Evolutionary conservation across 2,329 filamentous ascomycete species (phyloP).

Genomic region (Blumeria graminis): DNA sequence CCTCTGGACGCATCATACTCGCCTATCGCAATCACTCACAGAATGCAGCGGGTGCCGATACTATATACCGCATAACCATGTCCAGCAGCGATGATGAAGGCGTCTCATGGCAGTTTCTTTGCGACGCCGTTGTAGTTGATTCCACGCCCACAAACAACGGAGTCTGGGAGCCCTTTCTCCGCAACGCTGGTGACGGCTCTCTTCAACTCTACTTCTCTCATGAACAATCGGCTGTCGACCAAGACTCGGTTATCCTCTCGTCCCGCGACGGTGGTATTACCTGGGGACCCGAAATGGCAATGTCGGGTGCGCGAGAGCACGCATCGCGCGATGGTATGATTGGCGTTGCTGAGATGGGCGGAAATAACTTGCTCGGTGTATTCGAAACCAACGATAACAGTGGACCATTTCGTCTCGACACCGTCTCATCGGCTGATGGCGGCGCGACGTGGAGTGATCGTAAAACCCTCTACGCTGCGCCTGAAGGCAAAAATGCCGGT

Average conservation of each 20-base stretch:
- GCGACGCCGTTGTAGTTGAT: neutral
- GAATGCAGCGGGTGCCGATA: neutral
- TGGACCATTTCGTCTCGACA: neutral
- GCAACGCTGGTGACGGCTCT: neutral
- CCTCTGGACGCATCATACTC: slow-evolving; percentile 1
- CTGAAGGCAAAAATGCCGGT: slow-evolving; percentile 3
- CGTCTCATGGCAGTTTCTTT: slow-evolving; percentile 3
- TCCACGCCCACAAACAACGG: neutral
- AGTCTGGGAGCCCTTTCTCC: slow-evolving; percentile 5
- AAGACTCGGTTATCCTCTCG: slow-evolving; percentile 3
- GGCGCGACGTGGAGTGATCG: slow-evolving; percentile 4
- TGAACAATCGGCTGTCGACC: slow-evolving; percentile 2
- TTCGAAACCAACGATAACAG: slow-evolving; percentile 4
- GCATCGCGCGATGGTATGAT: slow-evolving; percentile 4
- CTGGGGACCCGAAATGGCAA: slow-evolving; percentile 1
- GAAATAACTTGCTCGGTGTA: slow-evolving; percentile 3
- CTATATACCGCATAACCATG: slow-evolving; percentile 2
- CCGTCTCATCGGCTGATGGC: slow-evolving; percentile 2
- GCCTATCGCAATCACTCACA: slow-evolving; percentile 3
- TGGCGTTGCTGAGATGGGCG: slow-evolving; percentile 2
- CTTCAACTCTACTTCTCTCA: slow-evolving; percentile 4
- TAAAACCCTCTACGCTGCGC: neutral
- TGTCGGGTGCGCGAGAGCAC: neutral
- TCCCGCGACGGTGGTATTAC: slow-evolving; percentile 2
- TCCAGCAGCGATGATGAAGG: slow-evolving; percentile 3